Conservation (phyloP, 305 asterid genomes). For the Solanum hybrid region DNA sequence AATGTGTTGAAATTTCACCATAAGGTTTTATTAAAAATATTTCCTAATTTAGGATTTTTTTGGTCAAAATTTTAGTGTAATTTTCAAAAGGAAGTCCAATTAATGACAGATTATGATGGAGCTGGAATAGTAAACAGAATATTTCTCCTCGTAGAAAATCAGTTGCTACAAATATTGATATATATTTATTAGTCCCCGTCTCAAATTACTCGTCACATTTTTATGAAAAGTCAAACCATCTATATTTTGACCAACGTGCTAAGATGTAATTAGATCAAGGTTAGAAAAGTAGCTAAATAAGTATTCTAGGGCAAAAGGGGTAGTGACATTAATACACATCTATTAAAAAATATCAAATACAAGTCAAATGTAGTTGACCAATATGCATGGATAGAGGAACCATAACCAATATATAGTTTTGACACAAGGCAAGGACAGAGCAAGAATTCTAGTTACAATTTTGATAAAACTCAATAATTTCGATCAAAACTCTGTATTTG, state of each 20-base stretch:
- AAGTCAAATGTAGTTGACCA: neutral
- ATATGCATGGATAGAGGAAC: neutral
- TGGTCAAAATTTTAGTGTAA: neutral
- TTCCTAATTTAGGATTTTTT: neutral
- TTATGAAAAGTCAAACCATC: neutral
- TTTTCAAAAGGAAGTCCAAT: neutral
- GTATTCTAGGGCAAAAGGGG: neutral
- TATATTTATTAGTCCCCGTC: neutral
- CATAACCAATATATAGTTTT: neutral
- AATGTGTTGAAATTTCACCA: neutral
- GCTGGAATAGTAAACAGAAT: neutral
- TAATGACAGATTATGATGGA: neutral
- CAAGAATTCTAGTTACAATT: neutral
- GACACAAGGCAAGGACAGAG: neutral
- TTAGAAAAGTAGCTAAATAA: neutral
- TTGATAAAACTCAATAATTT: neutral
- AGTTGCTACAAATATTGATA: neutral
- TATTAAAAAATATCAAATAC: neutral
- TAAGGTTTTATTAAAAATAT: neutral
- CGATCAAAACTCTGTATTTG: neutral
- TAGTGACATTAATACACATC: neutral
- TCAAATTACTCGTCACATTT: neutral
- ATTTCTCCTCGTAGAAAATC: neutral
- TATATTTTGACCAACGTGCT: neutral
- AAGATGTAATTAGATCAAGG: neutral